These are phyloP conservation scores for Helminthosporium solani DNA, from an alignment of 2,329 filamentous ascomycete genomes.

Conservation along the genomic window DNA sequence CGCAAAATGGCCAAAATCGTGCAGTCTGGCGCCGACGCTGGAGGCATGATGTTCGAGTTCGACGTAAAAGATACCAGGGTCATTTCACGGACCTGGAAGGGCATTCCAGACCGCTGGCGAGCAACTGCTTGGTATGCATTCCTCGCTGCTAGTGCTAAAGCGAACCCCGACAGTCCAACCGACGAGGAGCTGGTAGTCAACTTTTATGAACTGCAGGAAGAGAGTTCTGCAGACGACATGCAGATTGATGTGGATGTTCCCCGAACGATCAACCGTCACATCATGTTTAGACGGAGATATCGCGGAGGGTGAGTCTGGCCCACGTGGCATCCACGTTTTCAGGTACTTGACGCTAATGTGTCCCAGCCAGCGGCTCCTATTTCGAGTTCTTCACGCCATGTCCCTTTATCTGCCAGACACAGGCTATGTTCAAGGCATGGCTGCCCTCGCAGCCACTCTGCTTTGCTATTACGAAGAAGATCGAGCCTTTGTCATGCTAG, in stretches of 20 bases:
- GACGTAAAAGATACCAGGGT: constrained; percentile 76
- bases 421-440: constrained; percentile 98
- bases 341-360: constrained; percentile 8
- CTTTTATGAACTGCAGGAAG: constrained; percentile 71
- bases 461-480: constrained; percentile 98
- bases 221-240: constrained; percentile 82
- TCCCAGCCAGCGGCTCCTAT: constrained; percentile 72
- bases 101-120: constrained; percentile 94
- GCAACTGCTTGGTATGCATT: constrained; percentile 94
- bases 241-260: constrained; percentile 98
- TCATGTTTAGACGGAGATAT: constrained; percentile 94
- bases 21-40: constrained; percentile 52
- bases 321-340: background rate
- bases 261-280: constrained; percentile 88
- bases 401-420: constrained; percentile 88
- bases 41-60: constrained; percentile 72
- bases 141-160: constrained; percentile 72
- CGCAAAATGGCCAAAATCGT: constrained; percentile 61
- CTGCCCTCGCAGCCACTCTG: constrained; percentile 84
- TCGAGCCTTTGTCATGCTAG: constrained; percentile 90
- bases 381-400: constrained; percentile 87
- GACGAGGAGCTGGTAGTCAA: constrained; percentile 70
- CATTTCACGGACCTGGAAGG: constrained; percentile 93
- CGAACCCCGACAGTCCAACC: constrained; percentile 59
- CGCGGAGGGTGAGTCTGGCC: constrained; percentile 65